Evolutionary conservation across 768 basidiomycete genomes (phyloP).

Genomic region (Gymnopilus junonius): DNA sequence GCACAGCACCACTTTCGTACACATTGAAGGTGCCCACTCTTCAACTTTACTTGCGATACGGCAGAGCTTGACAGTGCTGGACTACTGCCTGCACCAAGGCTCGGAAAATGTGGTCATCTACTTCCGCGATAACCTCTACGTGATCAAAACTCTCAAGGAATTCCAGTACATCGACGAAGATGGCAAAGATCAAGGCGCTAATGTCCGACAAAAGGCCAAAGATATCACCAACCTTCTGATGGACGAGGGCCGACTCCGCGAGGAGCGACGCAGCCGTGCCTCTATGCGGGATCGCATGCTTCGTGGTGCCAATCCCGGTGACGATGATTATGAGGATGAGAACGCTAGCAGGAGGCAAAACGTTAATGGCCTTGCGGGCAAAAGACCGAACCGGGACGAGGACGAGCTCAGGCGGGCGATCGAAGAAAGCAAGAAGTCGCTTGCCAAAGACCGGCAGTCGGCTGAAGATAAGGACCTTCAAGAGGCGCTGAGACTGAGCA

Average conservation of each 20-base stretch:
- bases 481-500: slow-evolving; percentile 81
- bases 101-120: slow-evolving; percentile 99
- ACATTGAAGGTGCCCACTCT: background rate
- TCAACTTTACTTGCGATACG: background rate
- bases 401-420: slow-evolving; percentile 87
- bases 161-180: slow-evolving; percentile 97
- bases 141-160: slow-evolving; percentile 98
- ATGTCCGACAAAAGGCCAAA: slow-evolving; percentile 96
- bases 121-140: slow-evolving; percentile 96
- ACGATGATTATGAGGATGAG: slow-evolving; percentile 42
- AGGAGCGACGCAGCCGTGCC: slow-evolving; percentile 85
- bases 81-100: slow-evolving; percentile 95
- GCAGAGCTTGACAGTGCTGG: slow-evolving; percentile 89
- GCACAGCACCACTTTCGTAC: slow-evolving; percentile 26
- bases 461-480: slow-evolving; percentile 85
- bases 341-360: slow-evolving; percentile 40
- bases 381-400: slow-evolving; percentile 59
- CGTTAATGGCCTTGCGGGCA: slow-evolving; percentile 28
- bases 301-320: slow-evolving; percentile 52
- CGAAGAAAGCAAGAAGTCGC: slow-evolving; percentile 82
- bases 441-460: slow-evolving; percentile 71
- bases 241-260: slow-evolving; percentile 83
- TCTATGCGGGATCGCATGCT: slow-evolving; percentile 96
- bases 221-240: slow-evolving; percentile 94
- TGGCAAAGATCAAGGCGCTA: slow-evolving; percentile 96